phyloP scores from a whole-genome alignment of 2,329 filamentous ascomycete species.

The Xylaria sp. region DNA sequence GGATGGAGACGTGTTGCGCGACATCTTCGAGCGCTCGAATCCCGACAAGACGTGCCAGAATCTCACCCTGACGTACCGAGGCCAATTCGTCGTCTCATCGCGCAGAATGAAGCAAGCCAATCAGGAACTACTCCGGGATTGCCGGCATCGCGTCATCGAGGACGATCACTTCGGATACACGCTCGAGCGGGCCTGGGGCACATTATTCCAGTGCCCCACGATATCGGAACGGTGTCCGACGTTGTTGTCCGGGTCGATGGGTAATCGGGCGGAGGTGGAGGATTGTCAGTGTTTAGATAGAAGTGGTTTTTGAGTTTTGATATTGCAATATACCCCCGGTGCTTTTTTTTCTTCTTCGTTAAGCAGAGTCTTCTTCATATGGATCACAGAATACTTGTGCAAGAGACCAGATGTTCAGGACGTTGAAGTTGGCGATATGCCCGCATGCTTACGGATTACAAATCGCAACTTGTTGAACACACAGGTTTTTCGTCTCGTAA shows the following conservation, averaged over 20 bases:
- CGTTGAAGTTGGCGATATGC: neutral
- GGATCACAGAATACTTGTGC: no score
- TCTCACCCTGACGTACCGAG: constrained; percentile 19
- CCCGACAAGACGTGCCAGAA: constrained; percentile 13
- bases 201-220: constrained; percentile 19
- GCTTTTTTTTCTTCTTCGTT: constrained; percentile 1
- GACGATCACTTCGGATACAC: constrained; percentile 17
- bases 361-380: neutral
- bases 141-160: constrained; percentile 7
- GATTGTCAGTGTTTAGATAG: constrained; percentile 21
- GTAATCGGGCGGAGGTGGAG: constrained; percentile 15
- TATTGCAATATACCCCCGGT: constrained; percentile 9
- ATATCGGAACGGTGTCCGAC: constrained; percentile 21
- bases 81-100: constrained; percentile 21
- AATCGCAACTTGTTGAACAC: neutral
- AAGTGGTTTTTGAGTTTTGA: constrained; percentile 2
- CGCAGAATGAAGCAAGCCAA: constrained; percentile 18
- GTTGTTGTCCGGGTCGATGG: constrained; percentile 20
- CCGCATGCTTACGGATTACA: neutral
- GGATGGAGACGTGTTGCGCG: constrained; percentile 12
- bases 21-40: constrained; percentile 17
- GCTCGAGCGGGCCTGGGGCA: constrained; percentile 19
- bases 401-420: neutral
- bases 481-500: neutral
- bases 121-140: constrained; percentile 12